These are phyloP conservation scores for Byssochlamys sp. DNA, from an alignment of 2,329 filamentous ascomycete species.

Conservation along the genomic window DNA sequence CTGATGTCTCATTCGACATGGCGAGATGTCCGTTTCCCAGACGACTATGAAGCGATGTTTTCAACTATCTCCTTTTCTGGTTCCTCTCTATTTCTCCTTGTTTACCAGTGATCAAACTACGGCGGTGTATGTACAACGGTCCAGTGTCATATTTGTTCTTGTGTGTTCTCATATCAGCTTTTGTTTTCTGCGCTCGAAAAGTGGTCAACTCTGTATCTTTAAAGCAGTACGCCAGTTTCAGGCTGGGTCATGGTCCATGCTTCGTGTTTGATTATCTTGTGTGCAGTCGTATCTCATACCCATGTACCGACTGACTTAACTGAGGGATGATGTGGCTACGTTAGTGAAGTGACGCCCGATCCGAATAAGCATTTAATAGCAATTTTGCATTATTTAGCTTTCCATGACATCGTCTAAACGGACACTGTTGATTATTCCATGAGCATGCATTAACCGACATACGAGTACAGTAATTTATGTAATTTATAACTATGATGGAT, in stretches of 20 bases:
- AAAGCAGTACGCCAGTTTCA: not conserved
- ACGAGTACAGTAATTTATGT: too few species aligned
- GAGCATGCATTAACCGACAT: not conserved
- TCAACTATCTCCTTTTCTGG: not conserved
- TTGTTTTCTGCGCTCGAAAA: not conserved
- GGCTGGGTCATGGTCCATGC: not conserved
- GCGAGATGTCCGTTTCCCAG: not conserved
- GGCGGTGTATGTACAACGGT: not conserved
- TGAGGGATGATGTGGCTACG: not conserved
- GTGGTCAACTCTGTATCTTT: not conserved
- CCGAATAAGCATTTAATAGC: not conserved
- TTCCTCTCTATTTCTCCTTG: not conserved
- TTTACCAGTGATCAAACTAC: not conserved
- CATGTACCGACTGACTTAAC: not conserved
- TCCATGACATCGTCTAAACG: not conserved
- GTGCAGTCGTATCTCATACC: not conserved
- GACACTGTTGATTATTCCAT: too few species aligned
- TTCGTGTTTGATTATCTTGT: not conserved
- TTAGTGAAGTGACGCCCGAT: not conserved
- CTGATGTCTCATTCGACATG: slow-evolving; percentile 3
- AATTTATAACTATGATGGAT: not conserved
- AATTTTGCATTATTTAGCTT: not conserved
- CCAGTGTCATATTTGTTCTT: not conserved
- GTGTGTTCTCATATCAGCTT: not conserved
- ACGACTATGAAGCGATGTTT: not conserved